These are phyloP conservation scores for Tetragonia tetragonoides DNA, from an alignment of 148 eudicot species.

Conservation along the genomic window DNA sequence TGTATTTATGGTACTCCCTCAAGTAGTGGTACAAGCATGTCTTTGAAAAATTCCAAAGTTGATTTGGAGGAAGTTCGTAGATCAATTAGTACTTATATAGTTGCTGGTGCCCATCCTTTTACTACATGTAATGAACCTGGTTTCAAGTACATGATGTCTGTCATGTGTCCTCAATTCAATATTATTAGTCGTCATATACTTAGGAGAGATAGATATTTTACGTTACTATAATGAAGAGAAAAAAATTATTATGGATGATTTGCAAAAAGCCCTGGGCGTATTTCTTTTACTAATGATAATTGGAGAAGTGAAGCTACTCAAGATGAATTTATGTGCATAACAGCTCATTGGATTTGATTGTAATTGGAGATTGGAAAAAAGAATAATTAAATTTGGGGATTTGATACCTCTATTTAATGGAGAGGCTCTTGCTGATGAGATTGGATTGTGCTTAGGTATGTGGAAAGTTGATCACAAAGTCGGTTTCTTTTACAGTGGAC, in stretches of 20 bases:
- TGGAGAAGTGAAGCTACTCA: background rate
- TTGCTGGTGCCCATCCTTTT: constrained; percentile 12
- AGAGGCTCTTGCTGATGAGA: background rate
- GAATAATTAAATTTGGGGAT: constrained; percentile 7
- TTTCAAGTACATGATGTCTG: background rate
- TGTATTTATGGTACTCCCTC: background rate
- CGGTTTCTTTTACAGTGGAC: constrained; percentile 9
- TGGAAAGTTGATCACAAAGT: constrained; percentile 12
- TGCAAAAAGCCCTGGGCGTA: constrained; percentile 8
- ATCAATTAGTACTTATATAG: background rate
- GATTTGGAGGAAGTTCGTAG: constrained; percentile 12
- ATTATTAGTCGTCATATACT: background rate
- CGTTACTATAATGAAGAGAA: too few relatives aligned
- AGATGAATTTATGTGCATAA: constrained; percentile 1
- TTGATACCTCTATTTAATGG: background rate
- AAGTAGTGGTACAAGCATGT: background rate
- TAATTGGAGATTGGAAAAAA: constrained; percentile 10
- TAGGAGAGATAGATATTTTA: too few relatives aligned
- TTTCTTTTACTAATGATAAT: constrained; percentile 9
- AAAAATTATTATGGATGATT: background rate
- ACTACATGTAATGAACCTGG: constrained; percentile 11
- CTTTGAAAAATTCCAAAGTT: background rate
- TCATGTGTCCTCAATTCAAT: background rate
- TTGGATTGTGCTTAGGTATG: background rate
- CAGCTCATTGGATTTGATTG: constrained; percentile 16